phyloP scores from a whole-genome alignment of 1,139 yeast species.

The Blastobotrys persicus region DNA sequence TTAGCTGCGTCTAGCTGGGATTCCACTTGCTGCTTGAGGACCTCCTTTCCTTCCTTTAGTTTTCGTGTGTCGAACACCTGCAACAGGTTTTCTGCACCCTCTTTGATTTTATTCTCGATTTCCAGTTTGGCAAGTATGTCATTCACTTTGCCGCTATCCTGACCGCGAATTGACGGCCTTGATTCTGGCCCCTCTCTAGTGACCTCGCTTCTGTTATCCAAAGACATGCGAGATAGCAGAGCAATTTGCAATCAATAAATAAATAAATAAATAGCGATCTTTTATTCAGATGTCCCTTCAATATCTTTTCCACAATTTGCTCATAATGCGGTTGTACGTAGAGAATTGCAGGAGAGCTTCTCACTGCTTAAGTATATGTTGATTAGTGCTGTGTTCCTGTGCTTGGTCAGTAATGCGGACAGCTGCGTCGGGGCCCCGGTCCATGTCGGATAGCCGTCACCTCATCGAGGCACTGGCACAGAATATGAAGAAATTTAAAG shows the following conservation, averaged over 20 bases:
- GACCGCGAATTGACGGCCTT: conserved; percentile 4
- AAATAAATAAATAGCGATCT: neutral
- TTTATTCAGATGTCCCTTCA: neutral
- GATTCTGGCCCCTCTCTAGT: conserved; percentile 9
- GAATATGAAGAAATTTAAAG: too few relatives aligned
- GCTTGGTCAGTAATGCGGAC: neutral
- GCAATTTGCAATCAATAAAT: neutral
- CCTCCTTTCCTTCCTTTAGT: conserved; percentile 30
- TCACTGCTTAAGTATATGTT: neutral
- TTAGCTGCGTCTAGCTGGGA: conserved; percentile 41
- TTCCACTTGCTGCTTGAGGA: conserved; percentile 35
- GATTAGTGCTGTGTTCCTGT: neutral
- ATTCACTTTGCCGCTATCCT: conserved; percentile 22
- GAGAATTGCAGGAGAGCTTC: neutral
- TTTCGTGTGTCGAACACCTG: conserved; percentile 34
- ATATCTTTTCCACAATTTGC: neutral
- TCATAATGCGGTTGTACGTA: neutral
- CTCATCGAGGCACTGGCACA: too few relatives aligned
- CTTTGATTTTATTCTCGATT: conserved; percentile 41
- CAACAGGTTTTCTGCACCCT: conserved; percentile 43
- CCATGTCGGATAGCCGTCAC: too few relatives aligned
- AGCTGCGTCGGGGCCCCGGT: neutral
- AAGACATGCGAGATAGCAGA: neutral
- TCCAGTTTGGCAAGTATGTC: conserved; percentile 39
- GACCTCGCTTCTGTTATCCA: conserved; percentile 3